These are phyloP conservation scores for Tetraselmis striata DNA, from an alignment of 139 green algal species.

Conservation along the genomic window DNA sequence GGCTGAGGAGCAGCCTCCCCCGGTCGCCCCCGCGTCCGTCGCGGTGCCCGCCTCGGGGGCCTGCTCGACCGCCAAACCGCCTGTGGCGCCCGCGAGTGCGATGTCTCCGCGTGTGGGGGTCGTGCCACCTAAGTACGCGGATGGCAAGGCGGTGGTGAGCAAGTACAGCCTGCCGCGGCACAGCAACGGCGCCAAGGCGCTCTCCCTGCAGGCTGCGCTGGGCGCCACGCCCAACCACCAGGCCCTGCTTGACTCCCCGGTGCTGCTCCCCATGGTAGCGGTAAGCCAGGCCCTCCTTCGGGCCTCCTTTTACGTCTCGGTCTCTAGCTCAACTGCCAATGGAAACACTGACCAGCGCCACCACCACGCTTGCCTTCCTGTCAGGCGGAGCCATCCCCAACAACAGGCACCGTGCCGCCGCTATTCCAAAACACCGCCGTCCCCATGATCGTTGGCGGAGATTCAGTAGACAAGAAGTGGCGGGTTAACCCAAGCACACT, in stretches of 20 bases:
- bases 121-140: neutral
- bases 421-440: slow-evolving; percentile 28
- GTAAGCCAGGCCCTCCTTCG: neutral
- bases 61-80: neutral
- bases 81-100: neutral
- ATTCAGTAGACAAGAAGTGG: neutral
- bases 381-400: slow-evolving; percentile 46
- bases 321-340: too few relatives aligned
- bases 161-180: neutral
- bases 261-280: neutral
- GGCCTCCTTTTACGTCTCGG: too few relatives aligned
- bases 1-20: too few relatives aligned
- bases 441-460: neutral
- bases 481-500: neutral
- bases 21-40: too few relatives aligned
- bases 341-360: too few relatives aligned
- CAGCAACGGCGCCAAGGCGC: neutral
- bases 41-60: neutral
- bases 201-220: neutral
- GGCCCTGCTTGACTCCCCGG: neutral
- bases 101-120: neutral
- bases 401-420: slow-evolving; percentile 38
- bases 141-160: neutral
- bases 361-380: neutral
- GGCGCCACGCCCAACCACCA: neutral